Conservation (phyloP, 1,284 basidiomycete genomes). For the Puccinia triticina region DNA sequence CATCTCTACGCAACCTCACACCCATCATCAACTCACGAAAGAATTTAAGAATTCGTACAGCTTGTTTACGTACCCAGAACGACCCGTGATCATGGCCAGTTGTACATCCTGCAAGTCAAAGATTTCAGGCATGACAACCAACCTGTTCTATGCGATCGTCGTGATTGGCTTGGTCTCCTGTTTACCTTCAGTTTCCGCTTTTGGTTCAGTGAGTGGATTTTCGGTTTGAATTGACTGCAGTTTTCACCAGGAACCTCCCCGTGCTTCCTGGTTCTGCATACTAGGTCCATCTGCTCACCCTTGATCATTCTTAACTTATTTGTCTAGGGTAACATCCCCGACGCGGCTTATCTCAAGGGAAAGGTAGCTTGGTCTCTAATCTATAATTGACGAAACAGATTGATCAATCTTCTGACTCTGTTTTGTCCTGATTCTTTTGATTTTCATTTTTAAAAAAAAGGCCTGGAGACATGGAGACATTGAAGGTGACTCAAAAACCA, state of each 20-base stretch:
- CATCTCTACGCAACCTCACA: too few species aligned
- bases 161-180: slow-evolving; percentile 16
- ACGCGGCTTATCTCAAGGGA: slow-evolving; percentile 47
- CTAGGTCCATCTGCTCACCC: neutral
- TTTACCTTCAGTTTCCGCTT: slow-evolving; percentile 39
- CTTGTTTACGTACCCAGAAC: too few species aligned
- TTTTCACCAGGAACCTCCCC: neutral
- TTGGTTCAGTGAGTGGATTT: slow-evolving; percentile 39
- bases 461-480: slow-evolving; percentile 51
- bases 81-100: neutral
- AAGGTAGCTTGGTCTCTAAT: neutral
- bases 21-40: too few species aligned
- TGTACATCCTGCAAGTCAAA: slow-evolving; percentile 3
- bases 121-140: slow-evolving; percentile 5
- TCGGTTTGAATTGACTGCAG: neutral
- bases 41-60: too few species aligned
- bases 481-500: slow-evolving; percentile 15
- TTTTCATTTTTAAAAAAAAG: slow-evolving; percentile 17
- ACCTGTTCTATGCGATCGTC: slow-evolving; percentile 23
- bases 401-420: neutral
- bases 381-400: neutral
- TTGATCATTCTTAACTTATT: slow-evolving; percentile 14
- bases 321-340: slow-evolving; percentile 45
- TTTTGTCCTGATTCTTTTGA: neutral
- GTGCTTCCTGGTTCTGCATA: neutral